Base-by-base conservation (phyloP, 768 basidiomycete species). In the Russula lepida region DNA sequence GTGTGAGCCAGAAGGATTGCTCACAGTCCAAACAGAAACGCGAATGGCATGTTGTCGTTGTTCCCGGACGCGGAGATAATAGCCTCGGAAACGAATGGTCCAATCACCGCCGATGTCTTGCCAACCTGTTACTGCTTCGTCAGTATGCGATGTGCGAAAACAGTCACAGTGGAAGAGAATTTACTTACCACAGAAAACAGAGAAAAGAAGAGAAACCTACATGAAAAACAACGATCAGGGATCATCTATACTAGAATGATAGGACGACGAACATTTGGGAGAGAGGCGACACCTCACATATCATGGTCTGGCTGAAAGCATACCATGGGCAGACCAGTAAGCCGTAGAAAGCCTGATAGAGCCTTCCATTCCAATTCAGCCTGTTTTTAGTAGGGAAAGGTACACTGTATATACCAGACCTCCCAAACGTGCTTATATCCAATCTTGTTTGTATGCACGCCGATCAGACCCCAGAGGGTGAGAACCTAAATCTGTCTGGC, bases 381-480 rank as follows among this genome's bases (percentile, higher is more conserved):
- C 13, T 35, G 19, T 44, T 27, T 43, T 33, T 0, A 19, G 15
- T 28, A 28, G 23, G 37, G 33, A 39, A 32, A 44, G n/a, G 41
- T 11, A 50, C 37, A 39, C 7, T 23, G 23, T 6, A 58, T 72
- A 58, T 64, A 84, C 84, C 86, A 88, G 32, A 88, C 82, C 70
- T 90, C 89, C 88, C 88, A 90, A 61, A 84, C 81, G 68, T 90
- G 85, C 71, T 92, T 88, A 75, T 89, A 90, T 13, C 88, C 88
- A 67, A 92, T 85, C 48, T 80, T 83, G 67, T 81, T 71, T 17
- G 86, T 87, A 65, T 84, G 84, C 1, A 89, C 79, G n/a, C 88
- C 88, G 64, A 86, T 81, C 27, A 90, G 80, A 41, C 88, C 88
- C 88, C 88, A 90, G 5, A 84, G 66, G 11, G 84, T 85, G 50